phyloP scores from a whole-genome alignment of 768 basidiomycete genomes.

The Podaxis sp. region DNA sequence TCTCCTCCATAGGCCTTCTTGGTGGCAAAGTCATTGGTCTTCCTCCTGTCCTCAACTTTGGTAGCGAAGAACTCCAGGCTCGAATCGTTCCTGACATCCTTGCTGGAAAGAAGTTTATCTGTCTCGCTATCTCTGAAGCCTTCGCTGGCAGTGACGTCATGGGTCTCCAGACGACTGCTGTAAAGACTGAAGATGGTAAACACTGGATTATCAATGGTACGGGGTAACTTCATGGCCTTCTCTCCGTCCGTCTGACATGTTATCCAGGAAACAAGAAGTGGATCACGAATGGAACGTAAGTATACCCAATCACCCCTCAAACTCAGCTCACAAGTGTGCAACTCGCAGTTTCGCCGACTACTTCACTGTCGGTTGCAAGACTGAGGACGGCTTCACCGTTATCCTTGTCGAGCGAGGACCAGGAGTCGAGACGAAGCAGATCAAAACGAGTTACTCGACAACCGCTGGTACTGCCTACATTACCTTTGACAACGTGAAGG shows the following conservation, averaged over 20 bases:
- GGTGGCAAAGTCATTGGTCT: slow-evolving; percentile 84
- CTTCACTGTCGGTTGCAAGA: slow-evolving; percentile 76
- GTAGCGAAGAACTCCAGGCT: slow-evolving; percentile 57
- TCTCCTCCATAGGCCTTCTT: slow-evolving; percentile 47
- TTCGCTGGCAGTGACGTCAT: slow-evolving; percentile 85
- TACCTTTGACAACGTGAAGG: slow-evolving; percentile 81
- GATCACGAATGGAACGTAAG: slow-evolving; percentile 74
- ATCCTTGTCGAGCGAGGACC: slow-evolving; percentile 66
- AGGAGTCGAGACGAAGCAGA: slow-evolving; percentile 58
- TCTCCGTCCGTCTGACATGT: neutral
- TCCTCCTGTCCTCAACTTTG: slow-evolving; percentile 90
- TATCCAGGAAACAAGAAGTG: slow-evolving; percentile 70
- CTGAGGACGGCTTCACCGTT: slow-evolving; percentile 73
- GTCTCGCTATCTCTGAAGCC: slow-evolving; percentile 86
- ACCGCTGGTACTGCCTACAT: slow-evolving; percentile 86
- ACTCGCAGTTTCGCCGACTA: slow-evolving; percentile 46
- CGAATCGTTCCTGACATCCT: slow-evolving; percentile 68
- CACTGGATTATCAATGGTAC: slow-evolving; percentile 78
- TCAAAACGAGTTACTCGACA: slow-evolving; percentile 69
- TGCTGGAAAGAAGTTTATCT: slow-evolving; percentile 79
- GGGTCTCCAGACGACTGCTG: slow-evolving; percentile 76
- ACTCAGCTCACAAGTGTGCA: neutral
- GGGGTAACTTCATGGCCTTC: neutral
- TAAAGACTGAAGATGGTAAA: slow-evolving; percentile 79
- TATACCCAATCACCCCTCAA: slow-evolving; percentile 14